Evolutionary conservation across 495 filamentous ascomycete genomes (phyloP).

Genomic region (Wilcoxina mikolae): DNA sequence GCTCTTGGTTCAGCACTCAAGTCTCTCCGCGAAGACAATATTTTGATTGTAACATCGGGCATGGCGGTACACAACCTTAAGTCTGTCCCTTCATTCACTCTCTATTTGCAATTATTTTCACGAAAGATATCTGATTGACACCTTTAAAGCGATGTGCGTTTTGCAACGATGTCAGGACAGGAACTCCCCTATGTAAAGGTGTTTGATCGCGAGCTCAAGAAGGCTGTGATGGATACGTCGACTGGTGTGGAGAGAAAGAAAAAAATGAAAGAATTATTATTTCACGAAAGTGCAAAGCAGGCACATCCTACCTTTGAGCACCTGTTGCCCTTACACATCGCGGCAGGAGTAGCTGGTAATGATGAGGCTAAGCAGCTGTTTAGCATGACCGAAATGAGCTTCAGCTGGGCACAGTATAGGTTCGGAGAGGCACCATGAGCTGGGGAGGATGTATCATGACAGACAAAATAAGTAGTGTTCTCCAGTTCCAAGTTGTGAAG

Average conservation of each 20-base stretch:
- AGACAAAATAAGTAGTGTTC: neutral
- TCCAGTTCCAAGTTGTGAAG: neutral
- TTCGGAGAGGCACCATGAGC: slow-evolving; percentile 41
- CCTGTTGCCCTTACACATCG: slow-evolving; percentile 62
- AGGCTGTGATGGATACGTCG: slow-evolving; percentile 42
- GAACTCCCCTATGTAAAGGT: slow-evolving; percentile 52
- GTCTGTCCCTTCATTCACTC: slow-evolving; percentile 10
- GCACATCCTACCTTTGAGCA: slow-evolving; percentile 75
- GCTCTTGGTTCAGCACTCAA: slow-evolving; percentile 54
- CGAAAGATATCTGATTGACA: too few species aligned
- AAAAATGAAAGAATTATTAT: slow-evolving; percentile 44
- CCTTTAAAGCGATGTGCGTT: slow-evolving; percentile 47
- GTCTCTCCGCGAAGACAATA: slow-evolving; percentile 51
- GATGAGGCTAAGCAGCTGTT: slow-evolving; percentile 49
- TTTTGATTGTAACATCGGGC: slow-evolving; percentile 64
- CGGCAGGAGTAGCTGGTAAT: slow-evolving; percentile 51
- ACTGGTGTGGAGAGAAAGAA: slow-evolving; percentile 42
- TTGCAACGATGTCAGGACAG: slow-evolving; percentile 32
- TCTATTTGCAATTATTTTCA: slow-evolving; percentile 2
- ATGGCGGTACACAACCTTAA: slow-evolving; percentile 76
- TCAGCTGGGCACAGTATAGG: slow-evolving; percentile 63
- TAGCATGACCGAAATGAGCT: slow-evolving; percentile 49
- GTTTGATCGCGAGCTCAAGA: slow-evolving; percentile 66
- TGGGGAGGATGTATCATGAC: neutral
- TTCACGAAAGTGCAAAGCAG: slow-evolving; percentile 51